phyloP scores from a whole-genome alignment of 495 filamentous ascomycete genomes.

The Tuber aestivum region DNA sequence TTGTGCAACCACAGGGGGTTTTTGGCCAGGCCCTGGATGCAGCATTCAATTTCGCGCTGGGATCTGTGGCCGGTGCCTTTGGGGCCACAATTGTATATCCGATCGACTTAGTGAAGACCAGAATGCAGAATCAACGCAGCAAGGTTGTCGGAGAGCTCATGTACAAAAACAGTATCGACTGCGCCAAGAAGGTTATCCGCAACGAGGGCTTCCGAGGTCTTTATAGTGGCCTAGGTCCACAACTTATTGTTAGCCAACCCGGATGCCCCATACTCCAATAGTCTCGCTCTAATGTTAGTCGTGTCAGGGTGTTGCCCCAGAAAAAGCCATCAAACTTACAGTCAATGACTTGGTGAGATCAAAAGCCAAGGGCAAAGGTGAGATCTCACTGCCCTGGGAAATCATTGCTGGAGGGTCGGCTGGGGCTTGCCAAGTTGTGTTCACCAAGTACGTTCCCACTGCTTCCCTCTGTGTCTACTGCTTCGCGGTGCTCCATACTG shows the following conservation, averaged over 20 bases:
- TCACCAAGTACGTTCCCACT: conserved; percentile 52
- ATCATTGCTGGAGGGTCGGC: conserved; percentile 83
- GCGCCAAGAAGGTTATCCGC: conserved; percentile 79
- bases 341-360: conserved; percentile 89
- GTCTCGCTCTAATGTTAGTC: conserved; percentile 1
- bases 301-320: conserved; percentile 73
- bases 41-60: conserved; percentile 80
- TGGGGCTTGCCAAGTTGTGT: conserved; percentile 84
- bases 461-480: conserved; percentile 2
- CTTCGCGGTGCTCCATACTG: not conserved
- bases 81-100: conserved; percentile 99
- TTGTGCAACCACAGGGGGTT: conserved; percentile 43
- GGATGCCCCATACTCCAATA: not conserved
- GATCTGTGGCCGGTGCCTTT: conserved; percentile 87
- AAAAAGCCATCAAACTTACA: conserved; percentile 98
- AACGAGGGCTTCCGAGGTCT: conserved; percentile 86
- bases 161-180: conserved; percentile 96
- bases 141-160: conserved; percentile 73
- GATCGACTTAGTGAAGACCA: conserved; percentile 96
- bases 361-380: conserved; percentile 65
- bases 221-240: conserved; percentile 90
- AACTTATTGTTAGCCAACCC: conserved; percentile 57
- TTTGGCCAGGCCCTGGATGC: conserved; percentile 66
- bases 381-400: conserved; percentile 68
- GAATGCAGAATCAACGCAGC: conserved; percentile 94